A percentile compares a stretch with the other conserved stretches of the same genome.
phyloP scores from a whole-genome alignment of 306 rosid genomes.

The Pterocarpus macrocarpus region DNA sequence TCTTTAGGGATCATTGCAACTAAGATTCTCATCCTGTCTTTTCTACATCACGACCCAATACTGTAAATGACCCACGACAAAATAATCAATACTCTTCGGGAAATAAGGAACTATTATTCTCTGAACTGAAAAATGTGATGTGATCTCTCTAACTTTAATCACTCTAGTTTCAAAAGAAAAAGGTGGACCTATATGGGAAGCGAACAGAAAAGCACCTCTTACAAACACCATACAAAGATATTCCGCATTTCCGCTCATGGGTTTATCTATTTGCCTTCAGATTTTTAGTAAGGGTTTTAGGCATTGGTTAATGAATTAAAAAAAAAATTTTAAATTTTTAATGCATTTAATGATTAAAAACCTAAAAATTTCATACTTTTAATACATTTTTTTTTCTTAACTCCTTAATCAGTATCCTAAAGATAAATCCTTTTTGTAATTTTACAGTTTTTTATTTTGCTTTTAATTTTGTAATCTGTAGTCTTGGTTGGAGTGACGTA shows the following conservation, averaged over 20 bases:
- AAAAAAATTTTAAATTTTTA: no score
- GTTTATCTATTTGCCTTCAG: background rate
- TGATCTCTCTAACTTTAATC: conserved; percentile 22
- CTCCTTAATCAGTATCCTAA: no score
- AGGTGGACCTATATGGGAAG: conserved; percentile 6
- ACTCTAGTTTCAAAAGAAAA: conserved; percentile 6
- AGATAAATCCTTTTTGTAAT: background rate
- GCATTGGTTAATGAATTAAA: no score
- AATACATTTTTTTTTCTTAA: no score
- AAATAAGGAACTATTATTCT: background rate
- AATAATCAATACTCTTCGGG: conserved; percentile 40
- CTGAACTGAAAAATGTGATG: conserved; percentile 30
- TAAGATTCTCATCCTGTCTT: conserved; percentile 41
- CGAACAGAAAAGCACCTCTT: background rate
- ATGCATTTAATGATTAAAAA: no score
- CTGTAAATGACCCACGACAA: conserved; percentile 25
- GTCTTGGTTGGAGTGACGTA: background rate
- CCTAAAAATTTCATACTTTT: no score
- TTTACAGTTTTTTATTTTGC: background rate
- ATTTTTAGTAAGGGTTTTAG: no score
- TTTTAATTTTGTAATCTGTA: background rate
- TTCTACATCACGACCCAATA: conserved; percentile 26
- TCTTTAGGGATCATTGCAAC: conserved; percentile 45
- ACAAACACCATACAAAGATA: background rate
- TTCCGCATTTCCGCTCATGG: background rate